Conservation (phyloP, 371 early-diverging fungal genomes). For the Agmasoma carcini region DNA sequence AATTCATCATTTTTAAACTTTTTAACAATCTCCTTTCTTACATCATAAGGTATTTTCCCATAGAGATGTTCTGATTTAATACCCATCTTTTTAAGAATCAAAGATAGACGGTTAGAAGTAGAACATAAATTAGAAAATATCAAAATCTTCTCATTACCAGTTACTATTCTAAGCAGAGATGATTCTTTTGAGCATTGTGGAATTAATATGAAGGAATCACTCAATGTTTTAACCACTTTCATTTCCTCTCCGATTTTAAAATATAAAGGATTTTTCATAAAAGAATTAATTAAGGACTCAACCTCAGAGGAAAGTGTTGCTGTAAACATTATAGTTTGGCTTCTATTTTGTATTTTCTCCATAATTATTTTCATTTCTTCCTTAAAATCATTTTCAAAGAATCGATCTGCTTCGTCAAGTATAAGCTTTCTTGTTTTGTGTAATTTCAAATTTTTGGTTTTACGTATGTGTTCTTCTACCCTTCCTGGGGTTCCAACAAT, state of each 20-base stretch:
- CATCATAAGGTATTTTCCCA: slow-evolving; percentile 73
- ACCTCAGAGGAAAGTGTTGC: slow-evolving; percentile 94
- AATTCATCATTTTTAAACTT: slow-evolving; percentile 64
- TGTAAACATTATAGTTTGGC: slow-evolving; percentile 77
- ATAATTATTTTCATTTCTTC: slow-evolving; percentile 75
- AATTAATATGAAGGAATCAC: slow-evolving; percentile 74
- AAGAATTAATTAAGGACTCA: slow-evolving; percentile 65
- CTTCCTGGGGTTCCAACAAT: slow-evolving; percentile 92
- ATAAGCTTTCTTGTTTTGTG: slow-evolving; percentile 71
- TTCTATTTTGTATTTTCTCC: slow-evolving; percentile 71
- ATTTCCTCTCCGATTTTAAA: slow-evolving; percentile 71
- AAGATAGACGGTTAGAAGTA: slow-evolving; percentile 72
- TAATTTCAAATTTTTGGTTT: slow-evolving; percentile 64
- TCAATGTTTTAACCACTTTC: slow-evolving; percentile 67
- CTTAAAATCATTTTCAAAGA: slow-evolving; percentile 83
- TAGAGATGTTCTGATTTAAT: slow-evolving; percentile 67
- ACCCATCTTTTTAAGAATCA: slow-evolving; percentile 71
- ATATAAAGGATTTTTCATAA: slow-evolving; percentile 74
- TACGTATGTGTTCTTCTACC: slow-evolving; percentile 73
- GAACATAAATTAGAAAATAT: slow-evolving; percentile 85
- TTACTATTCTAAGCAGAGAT: slow-evolving; percentile 60
- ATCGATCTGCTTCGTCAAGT: slow-evolving; percentile 92
- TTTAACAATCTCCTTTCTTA: slow-evolving; percentile 69
- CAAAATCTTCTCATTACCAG: slow-evolving; percentile 64
- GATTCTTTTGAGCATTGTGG: slow-evolving; percentile 75